Conservation (phyloP, 345 rosid species). For the Jatropha curcas region DNA sequence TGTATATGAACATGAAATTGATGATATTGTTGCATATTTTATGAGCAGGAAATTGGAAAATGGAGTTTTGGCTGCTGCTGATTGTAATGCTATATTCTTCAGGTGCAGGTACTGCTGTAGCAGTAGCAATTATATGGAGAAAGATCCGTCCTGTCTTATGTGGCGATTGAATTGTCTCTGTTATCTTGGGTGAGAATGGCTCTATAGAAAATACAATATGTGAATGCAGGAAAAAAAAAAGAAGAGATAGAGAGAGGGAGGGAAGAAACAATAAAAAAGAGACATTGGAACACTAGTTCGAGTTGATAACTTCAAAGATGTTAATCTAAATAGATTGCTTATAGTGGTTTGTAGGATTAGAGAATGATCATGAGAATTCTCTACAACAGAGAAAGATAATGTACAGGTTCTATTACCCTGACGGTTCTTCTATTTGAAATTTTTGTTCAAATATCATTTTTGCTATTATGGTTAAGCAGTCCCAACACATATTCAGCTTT, state of each 20-base stretch:
- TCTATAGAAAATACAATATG: not conserved
- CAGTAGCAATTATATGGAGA: not conserved
- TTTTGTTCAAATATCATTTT: not conserved
- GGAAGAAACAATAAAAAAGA: too few relatives aligned
- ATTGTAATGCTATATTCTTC: not conserved
- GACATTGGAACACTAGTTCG: not conserved
- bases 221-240: not conserved
- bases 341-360: not conserved
- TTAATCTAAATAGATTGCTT: not conserved
- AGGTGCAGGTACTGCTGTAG: not conserved
- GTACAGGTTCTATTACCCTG: not conserved
- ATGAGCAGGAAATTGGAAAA: constrained; percentile 10
- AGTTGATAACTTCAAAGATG: not conserved
- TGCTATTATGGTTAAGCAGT: not conserved
- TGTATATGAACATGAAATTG: constrained; percentile 5
- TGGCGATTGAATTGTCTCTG: too few relatives aligned
- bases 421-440: not conserved
- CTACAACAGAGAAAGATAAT: not conserved
- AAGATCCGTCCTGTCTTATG: not conserved
- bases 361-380: constrained; percentile 1
- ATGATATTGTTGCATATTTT: constrained; percentile 1
- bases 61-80: constrained; percentile 9
- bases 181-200: not conserved
- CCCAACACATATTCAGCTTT: not conserved
- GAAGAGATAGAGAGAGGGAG: too few relatives aligned